Percentiles rank a stretch among this genome's conserved stretches.
phyloP scores from a whole-genome alignment of 768 basidiomycete species.

The Obba rivulosa region DNA sequence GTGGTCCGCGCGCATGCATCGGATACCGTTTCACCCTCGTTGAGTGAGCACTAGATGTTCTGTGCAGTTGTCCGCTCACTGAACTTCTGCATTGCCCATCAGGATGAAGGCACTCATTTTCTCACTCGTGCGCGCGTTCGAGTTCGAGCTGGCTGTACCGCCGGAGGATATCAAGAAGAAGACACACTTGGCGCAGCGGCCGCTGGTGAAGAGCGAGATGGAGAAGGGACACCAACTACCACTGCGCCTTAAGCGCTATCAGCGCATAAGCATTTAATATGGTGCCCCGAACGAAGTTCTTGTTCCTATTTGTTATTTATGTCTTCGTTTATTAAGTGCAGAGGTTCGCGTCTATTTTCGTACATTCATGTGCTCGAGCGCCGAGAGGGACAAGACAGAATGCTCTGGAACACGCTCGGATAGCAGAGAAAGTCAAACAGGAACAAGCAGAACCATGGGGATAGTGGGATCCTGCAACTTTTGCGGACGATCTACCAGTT shows the following conservation, averaged over 20 bases:
- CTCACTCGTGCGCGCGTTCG: conserved; percentile 23
- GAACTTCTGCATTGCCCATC: neutral
- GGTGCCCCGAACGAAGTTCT: no score
- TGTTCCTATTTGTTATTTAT: no score
- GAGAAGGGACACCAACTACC: conserved; percentile 18
- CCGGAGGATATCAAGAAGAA: conserved; percentile 13
- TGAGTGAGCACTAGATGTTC: conserved; percentile 32
- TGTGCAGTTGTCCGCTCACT: neutral
- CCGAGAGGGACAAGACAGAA: no score
- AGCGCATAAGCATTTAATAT: no score
- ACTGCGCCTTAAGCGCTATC: conserved; percentile 11
- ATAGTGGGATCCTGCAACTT: no score
- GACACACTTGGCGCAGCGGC: conserved; percentile 15
- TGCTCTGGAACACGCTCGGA: no score
- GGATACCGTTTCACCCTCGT: conserved; percentile 55
- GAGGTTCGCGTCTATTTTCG: no score
- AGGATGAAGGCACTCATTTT: conserved; percentile 30
- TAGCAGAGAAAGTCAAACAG: no score
- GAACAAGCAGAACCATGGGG: no score
- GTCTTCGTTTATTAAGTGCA: no score
- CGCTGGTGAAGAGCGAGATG: conserved; percentile 9
- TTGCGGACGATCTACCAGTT: no score
- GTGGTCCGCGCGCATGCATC: conserved; percentile 55
- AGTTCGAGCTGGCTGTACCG: conserved; percentile 23
- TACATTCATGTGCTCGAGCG: no score